Conservation (phyloP, 2,329 filamentous ascomycete genomes). For the Talaromyces sp. region DNA sequence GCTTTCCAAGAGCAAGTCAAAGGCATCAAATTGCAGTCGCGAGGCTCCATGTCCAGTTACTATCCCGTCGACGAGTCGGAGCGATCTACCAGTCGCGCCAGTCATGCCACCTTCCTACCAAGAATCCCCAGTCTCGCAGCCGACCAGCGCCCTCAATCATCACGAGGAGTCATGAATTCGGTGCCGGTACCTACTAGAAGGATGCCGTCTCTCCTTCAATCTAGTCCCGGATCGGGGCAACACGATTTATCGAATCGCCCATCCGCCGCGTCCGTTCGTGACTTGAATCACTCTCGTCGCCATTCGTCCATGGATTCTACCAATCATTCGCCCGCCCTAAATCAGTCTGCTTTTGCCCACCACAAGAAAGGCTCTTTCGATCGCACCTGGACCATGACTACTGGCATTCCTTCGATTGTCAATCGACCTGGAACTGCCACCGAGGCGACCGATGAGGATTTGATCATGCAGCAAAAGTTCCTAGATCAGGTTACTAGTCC, state of each 20-base stretch:
- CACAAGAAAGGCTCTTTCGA: constrained; percentile 56
- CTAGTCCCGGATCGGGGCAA: constrained; percentile 35
- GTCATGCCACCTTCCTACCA: constrained; percentile 36
- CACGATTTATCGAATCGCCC: constrained; percentile 49
- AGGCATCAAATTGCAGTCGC: constrained; percentile 45
- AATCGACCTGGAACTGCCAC: constrained; percentile 29
- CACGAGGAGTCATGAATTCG: constrained; percentile 21
- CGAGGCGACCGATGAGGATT: constrained; percentile 19
- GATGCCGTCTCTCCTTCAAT: constrained; percentile 20
- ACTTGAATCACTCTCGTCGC: constrained; percentile 75
- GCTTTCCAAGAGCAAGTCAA: constrained; percentile 81
- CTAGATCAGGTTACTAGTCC: constrained; percentile 8
- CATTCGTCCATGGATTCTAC: constrained; percentile 82
- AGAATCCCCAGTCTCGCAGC: constrained; percentile 36
- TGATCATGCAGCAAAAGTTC: constrained; percentile 15
- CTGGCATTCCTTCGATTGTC: constrained; percentile 27
- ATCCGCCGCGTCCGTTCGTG: constrained; percentile 75
- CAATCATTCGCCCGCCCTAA: constrained; percentile 23
- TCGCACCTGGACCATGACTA: constrained; percentile 52
- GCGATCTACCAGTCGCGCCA: constrained; percentile 37
- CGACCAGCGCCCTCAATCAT: constrained; percentile 24
- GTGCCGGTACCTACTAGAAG: constrained; percentile 26
- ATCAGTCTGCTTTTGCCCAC: constrained; percentile 34
- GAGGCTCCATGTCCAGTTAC: constrained; percentile 34
- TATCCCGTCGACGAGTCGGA: constrained; percentile 38